Conservation (phyloP, 1,284 basidiomycete genomes). For the Naganishia cerealis region DNA sequence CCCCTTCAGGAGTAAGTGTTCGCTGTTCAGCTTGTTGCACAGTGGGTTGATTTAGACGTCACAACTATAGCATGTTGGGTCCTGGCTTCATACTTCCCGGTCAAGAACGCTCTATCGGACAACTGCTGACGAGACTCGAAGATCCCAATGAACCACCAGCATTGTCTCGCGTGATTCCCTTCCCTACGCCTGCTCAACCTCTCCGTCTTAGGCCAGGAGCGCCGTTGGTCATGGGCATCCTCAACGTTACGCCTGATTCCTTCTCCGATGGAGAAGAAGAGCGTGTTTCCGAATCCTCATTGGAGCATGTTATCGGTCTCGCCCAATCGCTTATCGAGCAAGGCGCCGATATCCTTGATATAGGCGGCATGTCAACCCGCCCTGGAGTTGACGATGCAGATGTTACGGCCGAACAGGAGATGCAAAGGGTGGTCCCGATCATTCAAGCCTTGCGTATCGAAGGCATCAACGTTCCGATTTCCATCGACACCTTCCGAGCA, state of each 20-base stretch:
- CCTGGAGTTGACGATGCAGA: constrained; percentile 65
- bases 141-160: constrained; percentile 66
- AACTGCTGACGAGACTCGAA: constrained; percentile 59
- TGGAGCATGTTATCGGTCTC: constrained; percentile 24
- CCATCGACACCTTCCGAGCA: constrained; percentile 88
- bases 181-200: constrained; percentile 58
- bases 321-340: constrained; percentile 53
- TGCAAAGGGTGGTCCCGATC: constrained; percentile 69
- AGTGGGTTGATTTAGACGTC: constrained; percentile 5
- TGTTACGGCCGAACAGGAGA: constrained; percentile 73
- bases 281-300: constrained; percentile 6
- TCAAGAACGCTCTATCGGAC: constrained; percentile 57
- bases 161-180: constrained; percentile 47
- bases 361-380: constrained; percentile 91
- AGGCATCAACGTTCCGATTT: constrained; percentile 62
- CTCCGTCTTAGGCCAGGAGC: constrained; percentile 53
- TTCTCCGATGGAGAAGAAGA: constrained; percentile 78
- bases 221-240: constrained; percentile 86
- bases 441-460: constrained; percentile 58
- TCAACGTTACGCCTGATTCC: constrained; percentile 94
- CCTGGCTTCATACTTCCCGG: constrained; percentile 68
- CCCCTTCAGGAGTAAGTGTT: constrained; percentile 67
- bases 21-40: not conserved
- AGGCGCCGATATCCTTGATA: constrained; percentile 79
- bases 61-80: constrained; percentile 44